A percentile compares a stretch with the other conserved stretches of the same genome.
Evolutionary conservation across 164 flowering plant genomes (phyloP).

Genomic region (Amborella trichopoda): DNA sequence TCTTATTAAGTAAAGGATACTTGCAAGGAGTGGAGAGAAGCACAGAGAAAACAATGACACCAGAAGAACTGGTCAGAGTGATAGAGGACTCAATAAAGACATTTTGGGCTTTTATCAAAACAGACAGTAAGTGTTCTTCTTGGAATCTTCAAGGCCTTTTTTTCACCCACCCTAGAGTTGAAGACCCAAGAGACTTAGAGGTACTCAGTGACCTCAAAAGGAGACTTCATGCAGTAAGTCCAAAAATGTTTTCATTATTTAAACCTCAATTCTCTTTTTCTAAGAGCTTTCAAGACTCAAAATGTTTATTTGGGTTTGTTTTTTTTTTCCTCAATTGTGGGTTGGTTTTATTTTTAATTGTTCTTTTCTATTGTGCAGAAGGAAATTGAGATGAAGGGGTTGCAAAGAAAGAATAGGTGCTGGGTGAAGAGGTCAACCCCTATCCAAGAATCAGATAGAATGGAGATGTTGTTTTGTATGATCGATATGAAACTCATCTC

Average conservation of each 20-base stretch:
- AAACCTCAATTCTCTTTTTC: not conserved
- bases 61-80: conserved; percentile 20
- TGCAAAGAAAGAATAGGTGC: conserved; percentile 24
- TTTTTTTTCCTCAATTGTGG: not conserved
- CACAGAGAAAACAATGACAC: conserved; percentile 15
- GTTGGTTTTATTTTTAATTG: not conserved
- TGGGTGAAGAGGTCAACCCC: conserved; percentile 22
- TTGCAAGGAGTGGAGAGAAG: conserved; percentile 14
- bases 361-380: conserved; percentile 16
- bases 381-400: conserved; percentile 25
- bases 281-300: not conserved
- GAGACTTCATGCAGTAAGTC: conserved; percentile 28
- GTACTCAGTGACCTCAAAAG: conserved; percentile 23
- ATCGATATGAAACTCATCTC: conserved; percentile 36
- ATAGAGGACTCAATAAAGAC: conserved; percentile 36
- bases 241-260: no score
- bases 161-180: conserved; percentile 24
- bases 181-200: conserved; percentile 40
- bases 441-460: conserved; percentile 16
- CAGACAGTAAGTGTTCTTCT: conserved; percentile 27
- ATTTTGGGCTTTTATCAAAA: conserved; percentile 20
- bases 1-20: conserved; percentile 9
- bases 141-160: conserved; percentile 18
- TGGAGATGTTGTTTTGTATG: conserved; percentile 21
- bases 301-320: not conserved